Conservation (phyloP, 2,329 filamentous ascomycete species). For the Colletotrichum tropicicola region DNA sequence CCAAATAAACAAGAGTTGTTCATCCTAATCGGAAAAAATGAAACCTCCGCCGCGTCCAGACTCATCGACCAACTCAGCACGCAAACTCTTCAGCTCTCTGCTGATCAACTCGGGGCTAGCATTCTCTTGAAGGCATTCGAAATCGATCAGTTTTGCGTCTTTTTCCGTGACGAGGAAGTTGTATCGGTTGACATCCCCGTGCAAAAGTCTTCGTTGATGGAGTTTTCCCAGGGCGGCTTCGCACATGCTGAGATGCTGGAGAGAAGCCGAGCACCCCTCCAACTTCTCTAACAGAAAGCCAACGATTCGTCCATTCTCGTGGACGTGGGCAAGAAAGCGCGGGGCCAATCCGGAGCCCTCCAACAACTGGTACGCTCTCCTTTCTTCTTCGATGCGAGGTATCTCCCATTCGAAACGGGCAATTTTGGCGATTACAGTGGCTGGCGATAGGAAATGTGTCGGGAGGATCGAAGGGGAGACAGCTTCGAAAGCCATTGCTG, state of each 20-base stretch:
- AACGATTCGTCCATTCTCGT: constrained; percentile 44
- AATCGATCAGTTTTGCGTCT: too few relatives aligned
- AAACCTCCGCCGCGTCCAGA: too few relatives aligned
- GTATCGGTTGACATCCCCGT: constrained; percentile 48
- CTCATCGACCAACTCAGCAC: too few relatives aligned
- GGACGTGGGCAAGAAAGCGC: constrained; percentile 45
- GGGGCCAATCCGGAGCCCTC: constrained; percentile 41
- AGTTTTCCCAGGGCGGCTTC: constrained; percentile 37
- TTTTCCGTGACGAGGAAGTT: constrained; percentile 50
- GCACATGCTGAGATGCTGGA: constrained; percentile 39
- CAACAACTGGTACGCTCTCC: constrained; percentile 38
- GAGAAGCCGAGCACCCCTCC: constrained; percentile 38
- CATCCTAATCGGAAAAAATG: too few relatives aligned
- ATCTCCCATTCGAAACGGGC: constrained; percentile 44
- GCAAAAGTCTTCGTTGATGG: constrained; percentile 39
- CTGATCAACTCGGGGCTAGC: too few relatives aligned
- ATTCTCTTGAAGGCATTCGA: too few relatives aligned
- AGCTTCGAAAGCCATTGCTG: constrained; percentile 36
- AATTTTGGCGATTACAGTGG: constrained; percentile 40
- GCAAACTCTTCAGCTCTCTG: too few relatives aligned
- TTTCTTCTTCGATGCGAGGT: constrained; percentile 42
- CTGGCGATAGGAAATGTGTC: background rate
- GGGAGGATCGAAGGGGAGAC: too few relatives aligned
- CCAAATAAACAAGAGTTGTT: too few relatives aligned
- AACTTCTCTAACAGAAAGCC: constrained; percentile 46